Evolutionary conservation across 129 eudicot species (phyloP).

Genomic region (Flaveria bidentis): DNA sequence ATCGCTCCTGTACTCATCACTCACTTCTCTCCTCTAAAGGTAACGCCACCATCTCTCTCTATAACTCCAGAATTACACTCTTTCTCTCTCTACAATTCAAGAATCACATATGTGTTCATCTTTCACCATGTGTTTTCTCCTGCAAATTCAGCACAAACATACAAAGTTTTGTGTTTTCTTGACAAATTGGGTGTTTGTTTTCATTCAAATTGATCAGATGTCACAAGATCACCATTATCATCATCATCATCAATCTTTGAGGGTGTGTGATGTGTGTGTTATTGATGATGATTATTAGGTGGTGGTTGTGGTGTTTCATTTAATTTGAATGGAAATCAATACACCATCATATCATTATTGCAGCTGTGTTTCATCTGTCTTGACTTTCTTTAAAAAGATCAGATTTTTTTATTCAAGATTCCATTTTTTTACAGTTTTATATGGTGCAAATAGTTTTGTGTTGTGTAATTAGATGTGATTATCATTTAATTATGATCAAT

Average conservation of each 20-base stretch:
- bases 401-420: neutral
- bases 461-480: neutral
- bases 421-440: neutral
- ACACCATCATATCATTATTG: too few species aligned
- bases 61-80: neutral
- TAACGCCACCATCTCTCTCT: constrained; percentile 5
- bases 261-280: neutral
- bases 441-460: neutral
- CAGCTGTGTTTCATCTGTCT: too few species aligned
- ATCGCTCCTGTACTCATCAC: constrained; percentile 25
- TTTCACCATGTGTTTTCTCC: too few species aligned
- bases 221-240: neutral
- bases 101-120: too few species aligned
- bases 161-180: too few species aligned
- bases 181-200: neutral
- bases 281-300: neutral
- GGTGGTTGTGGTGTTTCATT: neutral
- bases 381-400: neutral
- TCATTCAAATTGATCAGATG: neutral
- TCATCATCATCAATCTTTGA: neutral
- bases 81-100: neutral
- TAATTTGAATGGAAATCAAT: too few species aligned
- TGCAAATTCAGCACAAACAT: too few species aligned
- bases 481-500: too few species aligned
- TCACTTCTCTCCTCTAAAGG: constrained; percentile 16